These are phyloP conservation scores for Chrysanthemum lavandulifolium DNA, from an alignment of 129 eudicot species.

Conservation along the genomic window DNA sequence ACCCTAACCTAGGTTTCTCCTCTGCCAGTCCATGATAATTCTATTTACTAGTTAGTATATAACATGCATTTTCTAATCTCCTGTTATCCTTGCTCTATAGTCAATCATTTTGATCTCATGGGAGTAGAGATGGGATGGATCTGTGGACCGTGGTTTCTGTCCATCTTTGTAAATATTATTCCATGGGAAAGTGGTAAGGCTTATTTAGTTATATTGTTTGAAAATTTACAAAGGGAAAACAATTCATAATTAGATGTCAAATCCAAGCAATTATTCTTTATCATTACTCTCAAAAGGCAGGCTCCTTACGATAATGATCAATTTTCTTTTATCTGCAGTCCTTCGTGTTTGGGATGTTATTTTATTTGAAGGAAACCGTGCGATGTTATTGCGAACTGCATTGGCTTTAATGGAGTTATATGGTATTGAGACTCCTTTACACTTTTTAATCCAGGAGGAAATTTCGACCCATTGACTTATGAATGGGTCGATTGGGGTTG, in stretches of 20 bases:
- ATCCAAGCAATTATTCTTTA: constrained; percentile 11
- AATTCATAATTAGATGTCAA: neutral
- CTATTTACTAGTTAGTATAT: constrained; percentile 12
- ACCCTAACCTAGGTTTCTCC: constrained; percentile 85
- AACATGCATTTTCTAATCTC: constrained; percentile 21
- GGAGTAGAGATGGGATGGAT: constrained; percentile 98
- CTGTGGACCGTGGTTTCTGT: constrained; percentile 95
- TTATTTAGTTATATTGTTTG: neutral
- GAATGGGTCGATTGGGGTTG: constrained; percentile 7
- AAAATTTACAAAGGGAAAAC: neutral
- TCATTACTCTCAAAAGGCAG: constrained; percentile 3
- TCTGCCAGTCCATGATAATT: neutral
- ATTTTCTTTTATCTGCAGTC: constrained; percentile 50
- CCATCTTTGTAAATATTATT: constrained; percentile 87
- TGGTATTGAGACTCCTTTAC: constrained; percentile 44
- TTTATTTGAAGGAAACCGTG: constrained; percentile 96
- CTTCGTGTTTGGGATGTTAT: constrained; percentile 98
- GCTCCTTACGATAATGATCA: neutral
- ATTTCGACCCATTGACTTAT: neutral
- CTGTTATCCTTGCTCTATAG: constrained; percentile 42
- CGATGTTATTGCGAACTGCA: constrained; percentile 93
- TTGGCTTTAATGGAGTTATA: constrained; percentile 95
- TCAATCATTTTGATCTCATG: constrained; percentile 83
- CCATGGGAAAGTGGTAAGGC: constrained; percentile 99
- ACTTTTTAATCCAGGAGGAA: neutral